Evolutionary conservation across 768 basidiomycete species (phyloP), one percentile per base, ranked within the genome.

Genomic region (Agaricus sinodeliciosus): DNA sequence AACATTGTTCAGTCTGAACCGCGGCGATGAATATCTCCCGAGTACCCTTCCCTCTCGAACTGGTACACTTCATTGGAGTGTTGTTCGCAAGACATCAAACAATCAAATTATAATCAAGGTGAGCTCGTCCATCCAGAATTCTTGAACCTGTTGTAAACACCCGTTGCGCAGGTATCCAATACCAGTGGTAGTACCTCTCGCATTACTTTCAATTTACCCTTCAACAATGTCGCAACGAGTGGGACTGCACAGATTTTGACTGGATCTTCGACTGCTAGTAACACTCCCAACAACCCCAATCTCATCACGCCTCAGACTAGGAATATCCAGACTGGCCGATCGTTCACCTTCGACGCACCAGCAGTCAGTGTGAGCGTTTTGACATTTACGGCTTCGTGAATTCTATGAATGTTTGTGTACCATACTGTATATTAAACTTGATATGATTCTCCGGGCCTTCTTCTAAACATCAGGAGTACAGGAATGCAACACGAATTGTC

Each of bases 31-130:
- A 58, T 85, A 83, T 59, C 61, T 86, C 1, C 80, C 84, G 2
- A 84, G 79, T 61, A 85, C 81, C 0, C 70, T 83, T 0, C 83
- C 84, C 0, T 65, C 52, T 31, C 47, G 57, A 0, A 61, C 56
- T 3, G 81, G 80, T 9, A 78, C 79, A 0, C 61, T 82, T 1
- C 75, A 80, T 64, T 87, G 85, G 85, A 83, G 81, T 55, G 76
- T 85, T 9, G 71, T 72, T 6, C 68, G 73, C 44, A 68, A 69
- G 27, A 72, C 57, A 3, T 60, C 72, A 2, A 53, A 60, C 0
- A 63, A 69, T 2, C 60, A 76, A 50, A 68, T 85, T 44, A 77
- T 80, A 57, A 77, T 85, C 67, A 87, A 87, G 77, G 84, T 73
- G 45, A 4, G n/a, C 0, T n/a, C 7, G 0, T 27, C 26, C 26